Percentiles rank a stretch among this genome's conserved stretches.
Conservation (phyloP, 345 rosid genomes). For the Geranium brycei region DNA sequence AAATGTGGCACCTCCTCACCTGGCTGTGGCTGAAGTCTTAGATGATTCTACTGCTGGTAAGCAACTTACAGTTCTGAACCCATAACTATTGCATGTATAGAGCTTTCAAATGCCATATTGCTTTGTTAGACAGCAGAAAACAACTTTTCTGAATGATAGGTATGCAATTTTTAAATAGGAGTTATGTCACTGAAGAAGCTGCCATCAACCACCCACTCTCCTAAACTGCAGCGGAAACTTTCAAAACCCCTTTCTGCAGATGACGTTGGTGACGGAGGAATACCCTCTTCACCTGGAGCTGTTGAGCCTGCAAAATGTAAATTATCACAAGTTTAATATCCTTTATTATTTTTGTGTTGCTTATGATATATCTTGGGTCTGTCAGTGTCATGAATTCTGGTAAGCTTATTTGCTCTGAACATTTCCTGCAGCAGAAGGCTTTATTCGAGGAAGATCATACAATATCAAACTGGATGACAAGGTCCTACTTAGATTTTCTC, state of each 20-base stretch:
- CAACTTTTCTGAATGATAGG: constrained; percentile 11
- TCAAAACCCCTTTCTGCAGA: constrained; percentile 26
- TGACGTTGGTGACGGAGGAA: constrained; percentile 20
- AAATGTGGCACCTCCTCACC: constrained; percentile 36
- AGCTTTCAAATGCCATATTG: not conserved
- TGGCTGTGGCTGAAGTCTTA: constrained; percentile 59
- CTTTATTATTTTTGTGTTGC: constrained; percentile 1
- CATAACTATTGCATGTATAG: not conserved
- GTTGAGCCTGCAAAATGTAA: constrained; percentile 57
- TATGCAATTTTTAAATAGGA: constrained; percentile 23
- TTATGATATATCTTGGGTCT: constrained; percentile 11
- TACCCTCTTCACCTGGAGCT: constrained; percentile 26
- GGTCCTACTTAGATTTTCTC: constrained; percentile 85
- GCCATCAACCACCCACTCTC: constrained; percentile 21
- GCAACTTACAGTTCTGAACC: constrained; percentile 6
- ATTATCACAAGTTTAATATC: constrained; percentile 10
- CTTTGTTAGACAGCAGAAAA: not conserved
- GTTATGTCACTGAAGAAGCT: constrained; percentile 25
- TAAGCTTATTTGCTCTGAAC: constrained; percentile 30
- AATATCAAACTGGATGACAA: constrained; percentile 88
- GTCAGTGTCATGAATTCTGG: constrained; percentile 1
- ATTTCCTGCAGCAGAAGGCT: constrained; percentile 84
- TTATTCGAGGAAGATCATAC: constrained; percentile 91
- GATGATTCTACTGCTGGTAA: constrained; percentile 48
- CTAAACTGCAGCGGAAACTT: constrained; percentile 36